Conservation (phyloP, 1,284 basidiomycete genomes). For the Amylostereum areolatum region DNA sequence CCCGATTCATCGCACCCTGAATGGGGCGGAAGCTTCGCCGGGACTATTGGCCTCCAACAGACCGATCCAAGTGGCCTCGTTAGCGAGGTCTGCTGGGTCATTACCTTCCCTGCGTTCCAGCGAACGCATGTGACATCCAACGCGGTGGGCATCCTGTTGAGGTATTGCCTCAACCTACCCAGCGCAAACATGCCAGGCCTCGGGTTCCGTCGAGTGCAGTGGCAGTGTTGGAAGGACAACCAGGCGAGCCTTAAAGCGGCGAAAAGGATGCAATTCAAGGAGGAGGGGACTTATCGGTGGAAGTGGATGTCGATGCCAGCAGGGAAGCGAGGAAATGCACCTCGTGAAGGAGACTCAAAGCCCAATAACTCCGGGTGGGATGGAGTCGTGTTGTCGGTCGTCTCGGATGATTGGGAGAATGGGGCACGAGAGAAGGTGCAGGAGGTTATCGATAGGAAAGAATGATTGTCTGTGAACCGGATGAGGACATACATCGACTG, state of each 20-base stretch:
- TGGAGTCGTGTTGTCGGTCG: conserved; percentile 40
- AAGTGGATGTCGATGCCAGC: conserved; percentile 29
- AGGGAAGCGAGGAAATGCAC: conserved; percentile 26
- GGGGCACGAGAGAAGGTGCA: conserved; percentile 40
- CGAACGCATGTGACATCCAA: conserved; percentile 38
- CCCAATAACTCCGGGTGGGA: conserved; percentile 35
- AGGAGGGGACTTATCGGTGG: conserved; percentile 27
- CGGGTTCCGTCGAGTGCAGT: conserved; percentile 30
- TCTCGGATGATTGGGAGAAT: conserved; percentile 62
- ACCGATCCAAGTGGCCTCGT: conserved; percentile 23
- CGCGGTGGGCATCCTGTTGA: conserved; percentile 53
- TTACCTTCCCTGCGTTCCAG: conserved; percentile 34
- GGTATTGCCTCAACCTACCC: conserved; percentile 48
- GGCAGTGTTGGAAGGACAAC: conserved; percentile 29
- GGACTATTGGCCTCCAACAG: neutral
- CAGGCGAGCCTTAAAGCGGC: conserved; percentile 23
- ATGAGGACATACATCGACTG: too few species aligned
- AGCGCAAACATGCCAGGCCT: conserved; percentile 17
- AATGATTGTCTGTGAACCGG: too few species aligned
- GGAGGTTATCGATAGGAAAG: conserved; percentile 5
- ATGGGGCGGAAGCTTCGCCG: neutral
- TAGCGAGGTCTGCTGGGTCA: conserved; percentile 36
- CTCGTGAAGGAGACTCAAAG: conserved; percentile 35
- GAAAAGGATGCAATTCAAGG: conserved; percentile 26
- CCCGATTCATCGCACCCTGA: neutral